phyloP scores from a whole-genome alignment of 371 early-diverging fungal species.

The Syncephalastrum sp. region DNA sequence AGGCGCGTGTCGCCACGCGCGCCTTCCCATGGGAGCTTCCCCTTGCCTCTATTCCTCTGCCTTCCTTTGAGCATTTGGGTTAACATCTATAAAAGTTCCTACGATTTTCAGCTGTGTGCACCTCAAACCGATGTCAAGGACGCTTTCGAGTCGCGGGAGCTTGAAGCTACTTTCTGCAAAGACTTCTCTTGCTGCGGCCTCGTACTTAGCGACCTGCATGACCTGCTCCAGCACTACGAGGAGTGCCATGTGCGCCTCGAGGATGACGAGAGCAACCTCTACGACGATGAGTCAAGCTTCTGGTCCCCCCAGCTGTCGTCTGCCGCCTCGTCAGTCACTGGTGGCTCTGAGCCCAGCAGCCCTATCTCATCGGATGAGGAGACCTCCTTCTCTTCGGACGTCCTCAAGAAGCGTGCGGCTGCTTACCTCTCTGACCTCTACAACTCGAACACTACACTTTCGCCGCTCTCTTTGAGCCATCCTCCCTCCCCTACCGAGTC shows the following conservation, averaged over 20 bases:
- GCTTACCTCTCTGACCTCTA: conserved; percentile 49
- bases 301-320: conserved; percentile 29
- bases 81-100: conserved; percentile 24
- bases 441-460: conserved; percentile 20
- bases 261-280: conserved; percentile 60
- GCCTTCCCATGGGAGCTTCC: neutral
- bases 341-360: conserved; percentile 25
- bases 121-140: conserved; percentile 44
- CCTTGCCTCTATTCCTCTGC: neutral
- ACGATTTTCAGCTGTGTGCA: conserved; percentile 43
- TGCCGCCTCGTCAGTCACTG: conserved; percentile 22
- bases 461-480: conserved; percentile 8
- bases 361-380: conserved; percentile 29
- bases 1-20: too few species aligned
- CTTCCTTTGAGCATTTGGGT: neutral
- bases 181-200: conserved; percentile 94
- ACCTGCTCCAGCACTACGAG: conserved; percentile 93
- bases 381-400: conserved; percentile 16
- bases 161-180: conserved; percentile 89
- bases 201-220: conserved; percentile 83
- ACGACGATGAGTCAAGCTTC: conserved; percentile 29
- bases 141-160: conserved; percentile 58
- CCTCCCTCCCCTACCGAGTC: conserved; percentile 6
- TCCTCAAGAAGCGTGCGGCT: conserved; percentile 40
- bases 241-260: conserved; percentile 90